Base-by-base conservation (phyloP, 352 stramenopile species). In the Phytophthora foliorum region DNA sequence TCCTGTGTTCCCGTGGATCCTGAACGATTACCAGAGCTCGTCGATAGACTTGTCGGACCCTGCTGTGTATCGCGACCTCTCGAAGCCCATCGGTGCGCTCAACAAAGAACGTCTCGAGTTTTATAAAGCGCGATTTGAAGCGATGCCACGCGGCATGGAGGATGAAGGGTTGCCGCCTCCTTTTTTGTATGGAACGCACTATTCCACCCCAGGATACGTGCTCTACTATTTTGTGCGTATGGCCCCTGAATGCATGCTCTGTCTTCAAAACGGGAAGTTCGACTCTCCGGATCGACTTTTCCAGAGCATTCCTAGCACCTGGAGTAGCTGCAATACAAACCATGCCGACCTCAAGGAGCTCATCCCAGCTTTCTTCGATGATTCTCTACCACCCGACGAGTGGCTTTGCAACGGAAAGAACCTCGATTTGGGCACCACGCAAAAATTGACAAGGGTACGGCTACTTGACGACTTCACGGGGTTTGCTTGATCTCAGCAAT, bases 221-320 rank as follows among this genome's bases (percentile, higher is more conserved):
- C 73, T 99, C 50, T 98, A 99, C 74, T 99, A 99, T 68, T 88
- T 99, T n/a, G 86, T 99, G 31, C 88, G 98, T 13, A 88, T 99
- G 65, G 92, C 98, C 63, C 98, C 98, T 14, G 86, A 99, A 25
- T 98, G 99, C 72, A 97, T 97, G 90, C 78, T 98, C 11, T 94
- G 98, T 57, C 85, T 99, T 14, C 98, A 99, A 82, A 94, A 97
- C 59, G 97, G 97, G 41, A 96, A 99, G 74, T 99, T 99, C 68
- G 98, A 99, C 82, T 94, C 98, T 0, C 86, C 97, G 1, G 98
- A 99, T 85, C 89, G 98, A 5, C 86, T 99, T 3, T 99, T 99
- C 56, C 92, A 90, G 49, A 98, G 91, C 51, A 92, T 99, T 48
- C 63, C 88, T 19, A 84, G 85, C 48, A 98, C 97, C 11, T 99